Evolutionary conservation across 2,329 filamentous ascomycete genomes (phyloP).

Genomic region (Ophiosphaerella korrae): DNA sequence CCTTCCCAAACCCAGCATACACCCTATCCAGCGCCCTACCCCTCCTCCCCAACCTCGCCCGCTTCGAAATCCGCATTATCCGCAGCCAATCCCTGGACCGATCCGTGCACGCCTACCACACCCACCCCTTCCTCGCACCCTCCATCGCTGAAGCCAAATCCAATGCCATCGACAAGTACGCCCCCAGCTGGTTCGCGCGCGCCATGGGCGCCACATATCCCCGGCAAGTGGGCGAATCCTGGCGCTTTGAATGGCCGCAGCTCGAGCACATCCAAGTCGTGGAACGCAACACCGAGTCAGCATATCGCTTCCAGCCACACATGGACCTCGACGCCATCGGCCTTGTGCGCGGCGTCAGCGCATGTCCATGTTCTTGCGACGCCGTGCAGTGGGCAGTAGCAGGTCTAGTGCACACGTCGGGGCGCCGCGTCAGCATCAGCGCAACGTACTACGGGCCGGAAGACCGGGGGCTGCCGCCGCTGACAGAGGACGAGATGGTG

Average conservation of each 20-base stretch:
- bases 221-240: too few relatives aligned
- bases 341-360: background rate
- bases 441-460: conserved; percentile 1
- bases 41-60: conserved; percentile 2
- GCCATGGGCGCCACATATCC: too few relatives aligned
- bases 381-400: conserved; percentile 2
- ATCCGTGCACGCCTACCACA: too few relatives aligned
- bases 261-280: too few relatives aligned
- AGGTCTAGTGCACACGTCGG: conserved; percentile 1
- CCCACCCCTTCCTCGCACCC: too few relatives aligned
- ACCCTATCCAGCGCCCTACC: conserved; percentile 8
- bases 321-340: conserved; percentile 1
- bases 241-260: too few relatives aligned
- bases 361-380: conserved; percentile 2
- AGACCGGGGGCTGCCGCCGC: background rate
- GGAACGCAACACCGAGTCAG: background rate
- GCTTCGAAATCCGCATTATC: conserved; percentile 2
- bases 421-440: conserved; percentile 2
- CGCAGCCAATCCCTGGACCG: background rate
- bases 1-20: background rate
- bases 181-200: too few relatives aligned
- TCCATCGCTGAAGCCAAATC: too few relatives aligned
- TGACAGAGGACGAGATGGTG: background rate
- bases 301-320: background rate
- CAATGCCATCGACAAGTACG: too few relatives aligned